Base-by-base conservation (phyloP, 1,284 basidiomycete species). In the Ganoderma boninense region DNA sequence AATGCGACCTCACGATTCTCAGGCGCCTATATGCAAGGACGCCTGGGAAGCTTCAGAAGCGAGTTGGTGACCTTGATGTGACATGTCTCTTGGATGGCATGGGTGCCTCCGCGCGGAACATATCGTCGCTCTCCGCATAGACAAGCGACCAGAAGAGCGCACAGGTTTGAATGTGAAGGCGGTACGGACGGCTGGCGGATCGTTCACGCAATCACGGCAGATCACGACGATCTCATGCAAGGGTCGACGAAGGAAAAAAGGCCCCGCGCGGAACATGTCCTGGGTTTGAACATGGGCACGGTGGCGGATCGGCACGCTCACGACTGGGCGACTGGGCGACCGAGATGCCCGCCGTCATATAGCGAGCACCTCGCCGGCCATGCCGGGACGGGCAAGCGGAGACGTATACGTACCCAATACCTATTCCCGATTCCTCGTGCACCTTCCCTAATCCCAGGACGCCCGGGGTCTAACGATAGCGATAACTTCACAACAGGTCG, bases 341-440 rank as follows among this genome's bases (percentile, higher is more conserved):
- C 54, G 54, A 56, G 54, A 56, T 56, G 54, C 54, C 54, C 54
- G 54, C n/a, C 54, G 14, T 26, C 11, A 49, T 49, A 49, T 11
- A 49, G 23, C n/a, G 10, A 49, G 46, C 46, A 18, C 14, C 29
- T 35, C 57, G 20, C 14, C 35, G 35, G 57, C 35, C 32, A 35
- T 10, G 46, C 46, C 46, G 46, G n/a, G 26, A 29, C 46, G 26
- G 56, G 13, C 2, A 32, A 57, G 56, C n/a, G 32, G n/a, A 18
- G 32, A 5, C 38, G 38, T 38, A 38, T 38, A 40, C 57, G 57
- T 60, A 23, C 32, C 18, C 10, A 20, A 46, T 46, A 5, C 29
- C 20, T 38, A 38, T 38, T 38, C 38, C 35, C 57, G 29, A 11
- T n/a, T 8, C 35, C n/a, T 11, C 38, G 10, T 38, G 38, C 38